A percentile compares a stretch with the other conserved stretches of the same genome.
Conservation (phyloP, 495 filamentous ascomycete genomes). For the Pyrenula massariospora region DNA sequence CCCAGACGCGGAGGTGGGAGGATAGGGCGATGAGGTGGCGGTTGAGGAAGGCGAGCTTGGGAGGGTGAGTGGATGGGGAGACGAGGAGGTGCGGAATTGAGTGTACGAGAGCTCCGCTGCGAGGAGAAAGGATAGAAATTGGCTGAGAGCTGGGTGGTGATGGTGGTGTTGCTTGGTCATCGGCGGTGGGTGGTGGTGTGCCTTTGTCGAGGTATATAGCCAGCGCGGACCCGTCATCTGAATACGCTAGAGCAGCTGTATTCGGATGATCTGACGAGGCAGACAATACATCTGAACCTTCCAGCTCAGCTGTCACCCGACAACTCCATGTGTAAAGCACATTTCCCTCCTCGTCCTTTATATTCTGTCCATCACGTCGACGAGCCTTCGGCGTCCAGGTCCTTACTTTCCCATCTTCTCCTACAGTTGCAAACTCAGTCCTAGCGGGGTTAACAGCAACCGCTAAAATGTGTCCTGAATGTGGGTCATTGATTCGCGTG, state of each 20-base stretch:
- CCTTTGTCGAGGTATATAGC: slow-evolving; percentile 35
- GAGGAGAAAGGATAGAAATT: slow-evolving; percentile 26
- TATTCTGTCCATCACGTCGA: slow-evolving; percentile 47
- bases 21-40: slow-evolving; percentile 52
- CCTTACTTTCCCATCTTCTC: slow-evolving; percentile 62
- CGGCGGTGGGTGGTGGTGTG: slow-evolving; percentile 45
- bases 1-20: slow-evolving; percentile 51
- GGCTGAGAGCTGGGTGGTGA: slow-evolving; percentile 19
- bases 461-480: slow-evolving; percentile 55
- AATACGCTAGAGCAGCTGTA: slow-evolving; percentile 48
- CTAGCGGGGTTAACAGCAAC: slow-evolving; percentile 54
- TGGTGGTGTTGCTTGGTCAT: slow-evolving; percentile 36
- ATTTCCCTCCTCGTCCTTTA: slow-evolving; percentile 38
- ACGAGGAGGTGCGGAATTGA: slow-evolving; percentile 48
- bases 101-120: slow-evolving; percentile 35
- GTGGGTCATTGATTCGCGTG: slow-evolving; percentile 72
- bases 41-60: slow-evolving; percentile 43
- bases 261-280: slow-evolving; percentile 21
- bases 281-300: slow-evolving; percentile 15
- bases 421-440: slow-evolving; percentile 69
- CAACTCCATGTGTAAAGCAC: slow-evolving; percentile 62
- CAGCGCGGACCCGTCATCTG: slow-evolving; percentile 77
- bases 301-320: slow-evolving; percentile 44
- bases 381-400: slow-evolving; percentile 65
- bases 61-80: slow-evolving; percentile 4